A percentile compares a stretch with the other conserved stretches of the same genome.
phyloP scores from a whole-genome alignment of 495 filamentous ascomycete genomes.

The Barbatosphaeria neglecta region DNA sequence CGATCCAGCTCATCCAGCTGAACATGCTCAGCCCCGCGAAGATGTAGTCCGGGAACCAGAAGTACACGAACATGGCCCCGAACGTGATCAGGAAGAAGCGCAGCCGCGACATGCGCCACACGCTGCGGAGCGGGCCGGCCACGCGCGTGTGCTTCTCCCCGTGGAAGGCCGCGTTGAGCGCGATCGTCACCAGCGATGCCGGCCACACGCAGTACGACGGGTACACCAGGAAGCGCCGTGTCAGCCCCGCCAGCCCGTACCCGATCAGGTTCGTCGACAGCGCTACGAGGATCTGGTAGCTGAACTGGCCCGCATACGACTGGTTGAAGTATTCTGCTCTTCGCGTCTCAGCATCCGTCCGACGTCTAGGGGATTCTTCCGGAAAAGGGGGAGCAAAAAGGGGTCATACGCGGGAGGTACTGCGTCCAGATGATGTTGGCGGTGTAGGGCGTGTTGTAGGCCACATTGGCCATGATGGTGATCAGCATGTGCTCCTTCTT shows the following conservation, averaged over 20 bases:
- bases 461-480: conserved; percentile 29
- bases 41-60: conserved; percentile 18
- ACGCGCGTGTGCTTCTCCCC: conserved; percentile 14
- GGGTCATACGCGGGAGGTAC: conserved; percentile 14
- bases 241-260: conserved; percentile 39
- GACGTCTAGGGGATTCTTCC: too few species aligned
- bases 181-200: conserved; percentile 24
- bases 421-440: conserved; percentile 31
- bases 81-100: conserved; percentile 17
- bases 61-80: conserved; percentile 14
- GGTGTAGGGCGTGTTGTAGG: conserved; percentile 18
- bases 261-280: conserved; percentile 34
- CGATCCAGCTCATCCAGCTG: conserved; percentile 22
- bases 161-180: conserved; percentile 29
- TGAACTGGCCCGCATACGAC: conserved; percentile 17
- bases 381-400: neutral
- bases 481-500: conserved; percentile 40
- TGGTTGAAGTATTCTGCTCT: conserved; percentile 20
- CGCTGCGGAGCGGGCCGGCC: conserved; percentile 16
- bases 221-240: conserved; percentile 43
- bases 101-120: conserved; percentile 18
- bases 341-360: too few species aligned
- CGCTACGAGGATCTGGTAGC: conserved; percentile 28
- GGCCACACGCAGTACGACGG: conserved; percentile 30
- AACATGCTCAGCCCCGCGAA: conserved; percentile 12